These are phyloP conservation scores for Fistulifera pelliculosa DNA, from an alignment of 108 stramenopile genomes.

Conservation along the genomic window DNA sequence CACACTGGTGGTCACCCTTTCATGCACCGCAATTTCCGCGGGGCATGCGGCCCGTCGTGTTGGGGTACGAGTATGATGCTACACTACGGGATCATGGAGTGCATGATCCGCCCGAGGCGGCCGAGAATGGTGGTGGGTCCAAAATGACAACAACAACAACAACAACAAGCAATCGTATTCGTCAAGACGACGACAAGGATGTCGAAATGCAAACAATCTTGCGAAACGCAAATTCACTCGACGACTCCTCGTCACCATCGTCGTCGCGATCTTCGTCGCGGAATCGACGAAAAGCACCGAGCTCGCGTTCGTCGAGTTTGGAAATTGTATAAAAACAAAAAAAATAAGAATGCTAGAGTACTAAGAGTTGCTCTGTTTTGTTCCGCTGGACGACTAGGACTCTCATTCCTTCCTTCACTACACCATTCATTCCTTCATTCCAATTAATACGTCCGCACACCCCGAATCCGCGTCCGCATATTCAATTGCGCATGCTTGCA, in stretches of 20 bases:
- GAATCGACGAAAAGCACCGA: too few species aligned
- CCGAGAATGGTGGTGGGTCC: slow-evolving; percentile 7
- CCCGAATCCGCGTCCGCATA: slow-evolving; percentile 78
- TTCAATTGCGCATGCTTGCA: slow-evolving; percentile 84
- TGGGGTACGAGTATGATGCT: slow-evolving; percentile 69
- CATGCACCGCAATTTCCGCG: slow-evolving; percentile 55
- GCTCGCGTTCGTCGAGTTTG: too few species aligned
- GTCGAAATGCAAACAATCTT: neutral
- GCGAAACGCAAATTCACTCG: neutral
- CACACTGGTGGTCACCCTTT: slow-evolving; percentile 72
- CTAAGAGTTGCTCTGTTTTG: too few species aligned
- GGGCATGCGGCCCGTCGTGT: slow-evolving; percentile 59
- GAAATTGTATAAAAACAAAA: too few species aligned
- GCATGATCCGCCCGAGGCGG: neutral
- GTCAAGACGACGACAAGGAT: neutral
- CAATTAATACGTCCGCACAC: slow-evolving; percentile 58
- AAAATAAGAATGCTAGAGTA: too few species aligned
- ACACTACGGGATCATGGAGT: slow-evolving; percentile 34
- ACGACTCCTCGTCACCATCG: slow-evolving; percentile 8
- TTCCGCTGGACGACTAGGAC: too few species aligned
- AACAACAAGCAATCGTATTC: neutral
- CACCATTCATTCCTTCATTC: too few species aligned
- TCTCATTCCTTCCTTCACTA: too few species aligned
- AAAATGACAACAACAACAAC: neutral
- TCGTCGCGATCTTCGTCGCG: neutral